These are phyloP conservation scores for Cladophialophora exuberans DNA, from an alignment of 2,329 filamentous ascomycete species.

Conservation along the genomic window DNA sequence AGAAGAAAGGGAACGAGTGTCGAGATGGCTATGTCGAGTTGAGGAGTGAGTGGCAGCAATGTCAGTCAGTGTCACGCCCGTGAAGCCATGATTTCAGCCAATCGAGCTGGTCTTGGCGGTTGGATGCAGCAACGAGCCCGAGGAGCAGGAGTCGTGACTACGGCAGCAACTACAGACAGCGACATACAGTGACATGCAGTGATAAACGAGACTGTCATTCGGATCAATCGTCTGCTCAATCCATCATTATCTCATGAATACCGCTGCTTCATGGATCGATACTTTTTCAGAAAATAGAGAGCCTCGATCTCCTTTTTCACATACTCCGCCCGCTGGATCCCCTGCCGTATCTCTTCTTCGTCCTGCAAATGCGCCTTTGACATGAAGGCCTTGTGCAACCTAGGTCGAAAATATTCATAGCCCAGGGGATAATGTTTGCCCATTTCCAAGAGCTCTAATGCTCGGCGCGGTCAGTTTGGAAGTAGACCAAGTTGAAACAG, in stretches of 20 bases:
- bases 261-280: conserved; percentile 29
- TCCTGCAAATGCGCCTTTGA: conserved; percentile 71
- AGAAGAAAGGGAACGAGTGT: conserved; percentile 19
- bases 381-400: conserved; percentile 83
- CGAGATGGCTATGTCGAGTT: conserved; percentile 23
- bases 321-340: conserved; percentile 78
- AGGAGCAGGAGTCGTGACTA: too few relatives aligned
- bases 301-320: conserved; percentile 96
- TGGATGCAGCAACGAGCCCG: too few relatives aligned
- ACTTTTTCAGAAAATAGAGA: conserved; percentile 59
- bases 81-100: too few relatives aligned
- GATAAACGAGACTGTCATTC: too few relatives aligned
- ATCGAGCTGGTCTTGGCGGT: too few relatives aligned
- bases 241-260: conserved; percentile 16
- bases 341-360: conserved; percentile 73
- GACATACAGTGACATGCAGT: too few relatives aligned
- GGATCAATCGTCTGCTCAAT: background rate
- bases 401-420: conserved; percentile 77
- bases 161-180: too few relatives aligned
- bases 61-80: too few relatives aligned
- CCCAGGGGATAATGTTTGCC: conserved; percentile 87
- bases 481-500: background rate
- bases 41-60: too few relatives aligned
- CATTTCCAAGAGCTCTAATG: conserved; percentile 76
- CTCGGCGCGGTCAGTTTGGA: background rate